phyloP scores from a whole-genome alignment of 306 rosid genomes.

The Cucurbita argyrosperma region DNA sequence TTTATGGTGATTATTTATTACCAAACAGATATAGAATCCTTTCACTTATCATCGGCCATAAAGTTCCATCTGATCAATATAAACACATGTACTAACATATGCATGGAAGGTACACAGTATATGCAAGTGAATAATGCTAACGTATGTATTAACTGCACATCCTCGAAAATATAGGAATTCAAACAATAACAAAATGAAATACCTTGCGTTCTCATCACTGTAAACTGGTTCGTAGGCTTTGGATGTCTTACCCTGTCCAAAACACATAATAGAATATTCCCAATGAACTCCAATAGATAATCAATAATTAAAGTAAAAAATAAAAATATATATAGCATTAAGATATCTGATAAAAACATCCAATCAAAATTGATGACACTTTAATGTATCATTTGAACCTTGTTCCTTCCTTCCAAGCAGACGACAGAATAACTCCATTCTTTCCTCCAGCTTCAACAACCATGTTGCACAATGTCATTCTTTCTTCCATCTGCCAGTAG shows the following conservation, averaged over 20 bases:
- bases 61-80: neutral
- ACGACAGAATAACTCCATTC: constrained; percentile 47
- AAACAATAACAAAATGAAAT: neutral
- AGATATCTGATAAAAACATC: neutral
- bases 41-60: neutral
- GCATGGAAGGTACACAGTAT: neutral
- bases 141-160: neutral
- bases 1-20: neutral
- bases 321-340: neutral
- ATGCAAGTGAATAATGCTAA: neutral
- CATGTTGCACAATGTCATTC: constrained; percentile 95
- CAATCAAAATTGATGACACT: neutral
- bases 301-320: neutral
- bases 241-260: constrained; percentile 25
- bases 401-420: neutral
- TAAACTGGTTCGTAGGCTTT: constrained; percentile 27
- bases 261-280: neutral
- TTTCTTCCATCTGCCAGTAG: constrained; percentile 63
- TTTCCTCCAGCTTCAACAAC: constrained; percentile 92
- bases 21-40: neutral
- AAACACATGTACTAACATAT: neutral
- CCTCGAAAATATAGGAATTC: neutral
- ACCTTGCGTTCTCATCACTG: constrained; percentile 42
- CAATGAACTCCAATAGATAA: neutral
- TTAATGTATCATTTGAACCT: neutral